phyloP scores from a whole-genome alignment of 2,329 filamentous ascomycete species.

The Torrubiella hemipterigena region DNA sequence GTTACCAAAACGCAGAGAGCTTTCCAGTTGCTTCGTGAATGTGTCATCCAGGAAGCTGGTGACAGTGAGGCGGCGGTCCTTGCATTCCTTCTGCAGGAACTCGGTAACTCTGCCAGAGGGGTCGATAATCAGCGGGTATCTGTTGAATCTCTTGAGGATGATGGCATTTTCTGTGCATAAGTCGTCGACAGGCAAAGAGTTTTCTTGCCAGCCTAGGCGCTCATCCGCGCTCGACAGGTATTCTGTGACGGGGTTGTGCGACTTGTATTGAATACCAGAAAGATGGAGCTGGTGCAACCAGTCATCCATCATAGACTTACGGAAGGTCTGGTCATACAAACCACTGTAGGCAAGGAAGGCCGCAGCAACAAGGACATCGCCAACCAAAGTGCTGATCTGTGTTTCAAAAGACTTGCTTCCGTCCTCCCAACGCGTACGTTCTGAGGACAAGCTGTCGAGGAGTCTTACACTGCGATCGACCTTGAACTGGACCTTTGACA shows the following conservation, averaged over 20 bases:
- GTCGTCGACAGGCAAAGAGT: slow-evolving; percentile 88
- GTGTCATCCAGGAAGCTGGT: slow-evolving; percentile 97
- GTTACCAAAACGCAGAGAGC: slow-evolving; percentile 92
- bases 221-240: slow-evolving; percentile 96
- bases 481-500: slow-evolving; percentile 94
- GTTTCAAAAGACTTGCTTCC: slow-evolving; percentile 97
- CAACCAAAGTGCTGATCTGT: slow-evolving; percentile 91
- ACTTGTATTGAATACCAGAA: slow-evolving; percentile 89
- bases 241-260: slow-evolving; percentile 87
- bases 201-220: slow-evolving; percentile 86
- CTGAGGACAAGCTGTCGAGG: slow-evolving; percentile 88
- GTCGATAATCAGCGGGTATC: slow-evolving; percentile 96
- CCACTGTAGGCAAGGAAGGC: slow-evolving; percentile 95
- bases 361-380: slow-evolving; percentile 90
- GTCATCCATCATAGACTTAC: slow-evolving; percentile 94
- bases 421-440: slow-evolving; percentile 88
- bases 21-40: slow-evolving; percentile 96
- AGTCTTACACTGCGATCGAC: slow-evolving; percentile 91
- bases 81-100: slow-evolving; percentile 89
- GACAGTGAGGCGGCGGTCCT: slow-evolving; percentile 84
- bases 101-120: slow-evolving; percentile 90
- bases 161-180: slow-evolving; percentile 98
- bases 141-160: slow-evolving; percentile 92
- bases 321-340: slow-evolving; percentile 95
- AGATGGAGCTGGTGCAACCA: slow-evolving; percentile 89